phyloP scores from a whole-genome alignment of 2,329 filamentous ascomycete genomes.

The Talaromyces verruculosus region DNA sequence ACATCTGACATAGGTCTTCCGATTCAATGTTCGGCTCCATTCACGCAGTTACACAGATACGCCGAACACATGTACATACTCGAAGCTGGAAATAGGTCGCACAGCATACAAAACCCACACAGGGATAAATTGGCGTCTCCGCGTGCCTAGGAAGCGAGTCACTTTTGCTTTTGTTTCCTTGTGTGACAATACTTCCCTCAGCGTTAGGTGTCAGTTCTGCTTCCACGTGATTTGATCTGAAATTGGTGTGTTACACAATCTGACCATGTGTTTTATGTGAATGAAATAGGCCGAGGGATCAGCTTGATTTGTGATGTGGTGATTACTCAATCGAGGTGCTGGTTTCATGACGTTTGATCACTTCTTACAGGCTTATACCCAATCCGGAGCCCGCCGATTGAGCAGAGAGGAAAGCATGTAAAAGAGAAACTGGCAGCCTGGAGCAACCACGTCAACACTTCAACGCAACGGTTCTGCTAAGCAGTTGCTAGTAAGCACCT shows the following conservation, averaged over 20 bases:
- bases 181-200: not conserved
- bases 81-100: not conserved
- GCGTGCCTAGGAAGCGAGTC: not conserved
- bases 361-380: not conserved
- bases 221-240: not conserved
- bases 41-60: not conserved
- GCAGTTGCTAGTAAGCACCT: too few relatives aligned
- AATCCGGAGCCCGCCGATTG: not conserved
- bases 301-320: not conserved
- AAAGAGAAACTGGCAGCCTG: not conserved
- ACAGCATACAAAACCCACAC: not conserved
- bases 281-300: not conserved
- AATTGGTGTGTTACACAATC: not conserved
- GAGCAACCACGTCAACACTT: not conserved
- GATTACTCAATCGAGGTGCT: not conserved
- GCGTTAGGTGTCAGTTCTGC: not conserved
- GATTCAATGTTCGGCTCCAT: not conserved
- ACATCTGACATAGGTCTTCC: not conserved
- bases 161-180: not conserved
- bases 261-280: conserved; percentile 2
- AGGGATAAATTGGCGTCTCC: not conserved
- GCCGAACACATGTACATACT: not conserved
- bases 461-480: not conserved
- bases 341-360: not conserved
- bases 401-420: not conserved